A percentile compares a stretch with the other conserved stretches of the same genome.
phyloP scores from a whole-genome alignment of 331 rosid species.

The Phaseolus coccineus region DNA sequence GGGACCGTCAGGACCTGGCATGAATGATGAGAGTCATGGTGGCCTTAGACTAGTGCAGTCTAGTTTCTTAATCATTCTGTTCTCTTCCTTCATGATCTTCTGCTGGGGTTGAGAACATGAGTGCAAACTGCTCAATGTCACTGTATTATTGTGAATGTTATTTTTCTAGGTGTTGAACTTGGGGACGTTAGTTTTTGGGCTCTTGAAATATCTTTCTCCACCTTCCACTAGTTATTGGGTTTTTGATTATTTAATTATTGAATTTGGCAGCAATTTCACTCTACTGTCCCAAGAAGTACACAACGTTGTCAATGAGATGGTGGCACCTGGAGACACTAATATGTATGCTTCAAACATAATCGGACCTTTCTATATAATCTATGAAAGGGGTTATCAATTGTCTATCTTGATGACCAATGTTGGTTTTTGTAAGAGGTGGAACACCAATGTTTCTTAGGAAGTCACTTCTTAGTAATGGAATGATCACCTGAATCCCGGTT shows the following conservation, averaged over 20 bases:
- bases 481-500: no score
- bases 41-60: slow-evolving; percentile 50
- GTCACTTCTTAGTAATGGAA: no score
- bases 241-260: slow-evolving; percentile 54
- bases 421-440: no score
- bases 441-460: no score
- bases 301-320: background rate
- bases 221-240: slow-evolving; percentile 43
- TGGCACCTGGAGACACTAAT: background rate
- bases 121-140: slow-evolving; percentile 44
- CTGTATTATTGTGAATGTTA: slow-evolving; percentile 57
- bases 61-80: slow-evolving; percentile 41
- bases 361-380: background rate
- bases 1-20: slow-evolving; percentile 78
- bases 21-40: slow-evolving; percentile 71
- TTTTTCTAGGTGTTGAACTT: slow-evolving; percentile 56
- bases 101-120: slow-evolving; percentile 60
- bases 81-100: slow-evolving; percentile 56
- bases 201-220: slow-evolving; percentile 28
- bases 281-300: slow-evolving; percentile 4
- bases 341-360: background rate
- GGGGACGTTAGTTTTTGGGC: slow-evolving; percentile 41
- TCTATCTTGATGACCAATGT: background rate
- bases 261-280: slow-evolving; percentile 17
- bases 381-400: background rate